Base-by-base conservation (phyloP, 1,139 yeast species). In the Casaregolazyma lundiana region DNA sequence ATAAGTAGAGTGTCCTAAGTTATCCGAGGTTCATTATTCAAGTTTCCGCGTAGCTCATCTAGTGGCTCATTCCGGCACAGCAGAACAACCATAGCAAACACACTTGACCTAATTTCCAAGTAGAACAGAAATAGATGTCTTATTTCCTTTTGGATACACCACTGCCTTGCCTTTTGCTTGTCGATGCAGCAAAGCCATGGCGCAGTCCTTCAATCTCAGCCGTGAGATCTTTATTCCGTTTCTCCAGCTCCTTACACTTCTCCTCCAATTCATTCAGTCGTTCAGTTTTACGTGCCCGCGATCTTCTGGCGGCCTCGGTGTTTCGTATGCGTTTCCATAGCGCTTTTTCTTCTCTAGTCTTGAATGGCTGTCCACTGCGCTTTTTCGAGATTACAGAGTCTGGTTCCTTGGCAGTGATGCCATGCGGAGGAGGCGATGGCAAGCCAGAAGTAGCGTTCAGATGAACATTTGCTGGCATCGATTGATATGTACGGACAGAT, bases 281-380 rank as follows among this genome's bases (percentile, higher is more conserved):
- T 67, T 89, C 94, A 79, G 87, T 79, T 70, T 90, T 90, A 64
- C 97, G 80, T 34, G 97, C 97, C 59, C 98, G 76, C 35, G 97
- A 89, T 62, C 97, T 79, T 67, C 97, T 81, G 15, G 98, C 98
- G 52, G 97, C 97, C 66, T 89, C 96, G 19, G 98, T 92, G 74
- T 92, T 92, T 67, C 92, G 82, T 24, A 97, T 96, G 63, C 98
- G 82, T 70, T 90, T 90, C 61, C 86, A 45, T 17, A 24, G 6
- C 1, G 50, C 50, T 30, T 39, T 51, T 32, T 47, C 50, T 35
- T 45, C 47, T 32, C 34, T 45, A 17, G 41, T 22, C 19, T 19
- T 35, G 16, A 39, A 26, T 11, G 32, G 18, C 19, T 26, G 20
- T 1, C 38, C 38, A 6, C 16, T 18, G 37, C 22, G 38, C 34